Evolutionary conservation across 2,329 filamentous ascomycete species (phyloP), one percentile per base, ranked within the genome.

Genomic region (Fusarium tupiense): DNA sequence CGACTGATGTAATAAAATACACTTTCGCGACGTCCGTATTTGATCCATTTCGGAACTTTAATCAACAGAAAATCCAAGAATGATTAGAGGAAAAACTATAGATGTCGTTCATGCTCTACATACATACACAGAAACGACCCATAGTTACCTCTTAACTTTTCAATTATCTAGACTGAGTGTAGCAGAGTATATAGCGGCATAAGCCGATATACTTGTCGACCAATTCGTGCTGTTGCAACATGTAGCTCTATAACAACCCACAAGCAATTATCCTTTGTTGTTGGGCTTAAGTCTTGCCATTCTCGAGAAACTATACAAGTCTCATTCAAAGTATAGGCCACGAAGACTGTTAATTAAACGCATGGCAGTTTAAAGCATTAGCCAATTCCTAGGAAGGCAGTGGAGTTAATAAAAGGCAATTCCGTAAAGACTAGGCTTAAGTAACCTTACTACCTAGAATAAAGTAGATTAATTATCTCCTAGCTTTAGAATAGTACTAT

Each of bases 271-370:
- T 44, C 16, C 6, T 17, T 10, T 12, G 16, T 17, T 37, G 14
- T 17, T 16, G 5, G 41, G n/a, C 9, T 10, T 22, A 44, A 19
- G 10, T 24, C n/a, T 17, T 44, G 2, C 10, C 10, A 19, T 17
- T 8, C 16, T 44, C 4, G 16, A 4, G 22, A 11, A 24, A 5
- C 0, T 44, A 24, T 19, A 8, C 2, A 19, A 44, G 6, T 6
- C 41, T 44, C 8, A 16, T n/a, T 19, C 1, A 44, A 19, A 2
- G 0, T 8, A 8, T 19, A 7, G 16, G 10, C 5, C 41, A 44
- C 1, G 4, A 44, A 16, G 9, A 44, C 1, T 6, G 1, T 4
- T 4, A 11, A 12, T 7, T n/a, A 19, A 44, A 2, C 19, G n/a
- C 41, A 44, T n/a, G 41, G 41, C n/a, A 44, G n/a, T 24, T 44